Percentiles rank a stretch among this genome's conserved stretches.
Evolutionary conservation across 345 rosid genomes (phyloP).

Genomic region (Gossypium australe): DNA sequence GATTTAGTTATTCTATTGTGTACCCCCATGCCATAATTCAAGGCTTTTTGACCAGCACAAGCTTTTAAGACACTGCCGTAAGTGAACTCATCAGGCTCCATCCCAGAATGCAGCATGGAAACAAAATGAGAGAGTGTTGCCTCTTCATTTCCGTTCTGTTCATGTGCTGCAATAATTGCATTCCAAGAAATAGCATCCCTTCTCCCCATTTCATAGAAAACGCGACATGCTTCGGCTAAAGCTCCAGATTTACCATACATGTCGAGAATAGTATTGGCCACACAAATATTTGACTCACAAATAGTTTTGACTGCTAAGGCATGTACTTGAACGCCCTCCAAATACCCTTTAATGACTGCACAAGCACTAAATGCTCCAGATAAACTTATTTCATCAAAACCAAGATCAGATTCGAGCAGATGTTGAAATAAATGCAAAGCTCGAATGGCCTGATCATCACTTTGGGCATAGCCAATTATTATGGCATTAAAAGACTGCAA

Average conservation of each 20-base stretch:
- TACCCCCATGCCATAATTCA: conserved; percentile 61
- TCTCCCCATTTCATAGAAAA: conserved; percentile 67
- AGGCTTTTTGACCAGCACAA: conserved; percentile 54
- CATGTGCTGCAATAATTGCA: conserved; percentile 78
- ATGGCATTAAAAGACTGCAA: conserved; percentile 85
- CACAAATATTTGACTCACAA: conserved; percentile 45
- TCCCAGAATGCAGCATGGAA: conserved; percentile 53
- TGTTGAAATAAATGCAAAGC: conserved; percentile 56
- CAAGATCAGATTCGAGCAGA: conserved; percentile 51
- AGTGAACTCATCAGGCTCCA: conserved; percentile 88
- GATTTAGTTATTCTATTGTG: conserved; percentile 69
- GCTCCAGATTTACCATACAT: conserved; percentile 92
- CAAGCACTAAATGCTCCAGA: conserved; percentile 89
- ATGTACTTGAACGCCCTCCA: conserved; percentile 72
- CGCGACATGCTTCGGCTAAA: conserved; percentile 49
- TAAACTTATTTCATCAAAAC: conserved; percentile 70
- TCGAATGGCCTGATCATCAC: conserved; percentile 42
- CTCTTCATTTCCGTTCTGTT: conserved; percentile 59
- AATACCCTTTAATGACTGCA: conserved; percentile 50
- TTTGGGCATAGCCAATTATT: conserved; percentile 62
- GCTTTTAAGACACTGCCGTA: conserved; percentile 89
- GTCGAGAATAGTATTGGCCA: conserved; percentile 75
- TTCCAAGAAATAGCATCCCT: conserved; percentile 92
- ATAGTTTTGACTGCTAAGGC: conserved; percentile 56
- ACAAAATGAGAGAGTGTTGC: conserved; percentile 54